Conservation (phyloP, 306 rosid species). For the cucumber (Cucumis sativus) region DNA sequence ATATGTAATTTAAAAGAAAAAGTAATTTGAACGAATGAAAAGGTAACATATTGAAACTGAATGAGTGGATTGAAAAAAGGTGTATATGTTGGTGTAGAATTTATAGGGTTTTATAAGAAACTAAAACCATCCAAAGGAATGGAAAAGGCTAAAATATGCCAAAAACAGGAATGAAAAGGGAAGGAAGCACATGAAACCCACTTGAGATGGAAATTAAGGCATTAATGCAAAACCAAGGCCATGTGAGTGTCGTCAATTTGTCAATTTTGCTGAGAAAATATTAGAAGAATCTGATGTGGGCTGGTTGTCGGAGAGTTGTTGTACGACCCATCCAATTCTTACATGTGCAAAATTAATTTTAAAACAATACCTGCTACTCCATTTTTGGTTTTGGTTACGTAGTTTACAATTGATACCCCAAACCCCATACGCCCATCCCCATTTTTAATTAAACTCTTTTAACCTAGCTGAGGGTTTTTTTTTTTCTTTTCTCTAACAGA, state of each 20-base stretch:
- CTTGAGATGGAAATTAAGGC: neutral
- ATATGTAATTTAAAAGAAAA: neutral
- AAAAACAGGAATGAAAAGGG: neutral
- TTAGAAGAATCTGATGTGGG: neutral
- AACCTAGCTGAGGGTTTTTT: neutral
- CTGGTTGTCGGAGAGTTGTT: neutral
- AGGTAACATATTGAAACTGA: neutral
- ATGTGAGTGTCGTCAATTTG: neutral
- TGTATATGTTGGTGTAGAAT: neutral
- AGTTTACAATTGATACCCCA: neutral
- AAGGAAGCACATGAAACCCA: neutral
- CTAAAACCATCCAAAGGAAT: neutral
- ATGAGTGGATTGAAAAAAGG: neutral
- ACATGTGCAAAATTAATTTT: neutral
- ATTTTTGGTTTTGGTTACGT: neutral
- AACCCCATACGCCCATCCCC: neutral
- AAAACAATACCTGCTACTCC: neutral
- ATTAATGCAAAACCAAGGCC: neutral
- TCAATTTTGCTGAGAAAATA: neutral
- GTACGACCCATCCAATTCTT: neutral
- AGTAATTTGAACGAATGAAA: neutral
- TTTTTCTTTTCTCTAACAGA: neutral
- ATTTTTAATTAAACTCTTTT: neutral
- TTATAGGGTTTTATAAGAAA: neutral
- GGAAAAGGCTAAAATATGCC: neutral